phyloP scores from a whole-genome alignment of 1,284 basidiomycete species.

The Microbotryomycetes sp. region DNA sequence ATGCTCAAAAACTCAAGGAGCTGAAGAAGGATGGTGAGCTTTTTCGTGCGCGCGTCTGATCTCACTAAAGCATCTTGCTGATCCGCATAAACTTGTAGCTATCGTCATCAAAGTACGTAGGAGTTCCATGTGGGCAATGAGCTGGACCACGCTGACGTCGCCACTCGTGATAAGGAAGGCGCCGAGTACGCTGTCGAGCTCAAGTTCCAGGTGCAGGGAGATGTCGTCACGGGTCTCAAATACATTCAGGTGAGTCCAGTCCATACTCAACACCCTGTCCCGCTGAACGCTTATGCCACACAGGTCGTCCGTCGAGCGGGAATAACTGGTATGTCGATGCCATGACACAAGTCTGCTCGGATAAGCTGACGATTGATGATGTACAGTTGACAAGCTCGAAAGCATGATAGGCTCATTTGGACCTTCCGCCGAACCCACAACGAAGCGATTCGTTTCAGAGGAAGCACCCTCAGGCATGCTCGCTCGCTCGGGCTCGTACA shows the following conservation, averaged over 20 bases:
- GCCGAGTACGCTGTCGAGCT: conserved; percentile 70
- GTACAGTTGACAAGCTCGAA: conserved; percentile 73
- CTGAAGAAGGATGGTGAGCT: conserved; percentile 52
- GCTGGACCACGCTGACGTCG: conserved; percentile 40
- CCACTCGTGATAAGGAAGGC: conserved; percentile 51
- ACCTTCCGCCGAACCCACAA: conserved; percentile 50
- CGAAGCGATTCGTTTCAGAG: conserved; percentile 45
- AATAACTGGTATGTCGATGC: conserved; percentile 39
- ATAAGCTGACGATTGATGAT: conserved; percentile 35
- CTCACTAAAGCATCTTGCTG: not conserved
- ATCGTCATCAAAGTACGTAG: conserved; percentile 23
- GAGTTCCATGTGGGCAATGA: not conserved
- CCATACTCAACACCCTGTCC: not conserved
- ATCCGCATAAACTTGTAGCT: too few species aligned
- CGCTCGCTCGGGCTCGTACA: conserved; percentile 68
- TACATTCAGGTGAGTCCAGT: conserved; percentile 58
- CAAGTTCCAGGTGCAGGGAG: conserved; percentile 59
- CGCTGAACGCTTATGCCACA: not conserved
- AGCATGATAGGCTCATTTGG: conserved; percentile 87
- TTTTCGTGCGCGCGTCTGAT: not conserved
- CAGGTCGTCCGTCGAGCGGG: conserved; percentile 66
- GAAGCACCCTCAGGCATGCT: conserved; percentile 64
- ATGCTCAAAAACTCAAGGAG: conserved; percentile 43
- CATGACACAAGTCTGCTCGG: conserved; percentile 39
- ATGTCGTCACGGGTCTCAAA: conserved; percentile 55